Evolutionary conservation across 1,139 yeast genomes (phyloP).

Genomic region (Geotrichum macrosporum): DNA sequence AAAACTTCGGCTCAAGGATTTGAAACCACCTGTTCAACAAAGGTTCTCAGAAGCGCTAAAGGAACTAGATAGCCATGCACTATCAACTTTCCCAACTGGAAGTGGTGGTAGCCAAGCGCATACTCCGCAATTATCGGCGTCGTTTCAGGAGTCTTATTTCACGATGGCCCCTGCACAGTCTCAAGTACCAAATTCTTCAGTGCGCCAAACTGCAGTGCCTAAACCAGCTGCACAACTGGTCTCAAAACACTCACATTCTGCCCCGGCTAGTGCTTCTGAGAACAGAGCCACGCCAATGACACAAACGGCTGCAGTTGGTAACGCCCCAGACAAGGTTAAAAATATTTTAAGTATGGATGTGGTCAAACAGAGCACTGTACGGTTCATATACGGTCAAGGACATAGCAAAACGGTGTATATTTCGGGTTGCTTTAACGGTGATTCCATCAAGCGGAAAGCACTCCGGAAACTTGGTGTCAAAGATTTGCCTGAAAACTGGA

Average conservation of each 20-base stretch:
- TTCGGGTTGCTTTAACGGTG: conserved; percentile 77
- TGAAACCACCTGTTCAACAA: conserved; percentile 23
- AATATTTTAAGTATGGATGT: conserved; percentile 32
- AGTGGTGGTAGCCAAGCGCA: no score
- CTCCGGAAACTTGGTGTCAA: conserved; percentile 48
- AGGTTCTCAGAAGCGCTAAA: conserved; percentile 21
- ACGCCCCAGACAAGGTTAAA: conserved; percentile 19
- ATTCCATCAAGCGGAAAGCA: conserved; percentile 67
- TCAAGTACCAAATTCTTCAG: no score
- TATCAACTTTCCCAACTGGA: conserved; percentile 33
- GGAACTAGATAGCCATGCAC: conserved; percentile 26
- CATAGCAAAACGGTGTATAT: conserved; percentile 68
- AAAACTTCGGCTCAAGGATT: conserved; percentile 28
- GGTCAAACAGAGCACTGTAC: conserved; percentile 47
- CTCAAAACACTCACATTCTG: conserved; percentile 12
- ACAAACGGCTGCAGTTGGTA: conserved; percentile 9
- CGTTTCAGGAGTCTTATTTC: conserved; percentile 8
- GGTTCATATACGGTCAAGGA: conserved; percentile 60
- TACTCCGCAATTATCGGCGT: no score
- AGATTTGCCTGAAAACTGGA: conserved; percentile 50
- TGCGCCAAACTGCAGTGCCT: no score
- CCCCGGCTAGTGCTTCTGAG: conserved; percentile 17
- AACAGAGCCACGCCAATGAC: conserved; percentile 2
- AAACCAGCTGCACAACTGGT: no score
- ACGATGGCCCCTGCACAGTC: neutral